Base-by-base conservation (phyloP, 176 grass and related monocot species). In the Avena sativa region DNA sequence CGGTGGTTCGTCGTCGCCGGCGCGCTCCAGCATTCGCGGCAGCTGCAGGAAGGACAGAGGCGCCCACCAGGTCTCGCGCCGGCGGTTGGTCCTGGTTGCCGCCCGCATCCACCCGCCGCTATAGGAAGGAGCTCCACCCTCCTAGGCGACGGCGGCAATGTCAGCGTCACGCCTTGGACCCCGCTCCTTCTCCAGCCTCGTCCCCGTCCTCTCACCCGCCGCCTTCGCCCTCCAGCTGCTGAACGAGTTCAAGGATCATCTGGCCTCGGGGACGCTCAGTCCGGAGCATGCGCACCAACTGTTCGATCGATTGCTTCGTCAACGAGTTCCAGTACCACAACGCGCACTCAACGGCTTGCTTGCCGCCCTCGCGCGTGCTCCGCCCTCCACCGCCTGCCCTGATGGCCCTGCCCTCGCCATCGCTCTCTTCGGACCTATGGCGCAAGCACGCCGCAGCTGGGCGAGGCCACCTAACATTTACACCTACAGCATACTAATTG, bases 401-500 rank as follows among this genome's bases (percentile, higher is more conserved):
- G 2, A 72, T 72, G 70, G 20, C 70, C 40, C 70, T 72, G 70
- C 70, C 20, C 70, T 72, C 40, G 70, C 40, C 70, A 72, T 72
- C 10, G 70, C 43, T 13, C 70, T 72, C 70, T 72, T 13, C 40
- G 21, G 19, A 11, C 11, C 8, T 20, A 46, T 72, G 69, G 17
- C 19, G 4, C 9, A 0, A 21, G 38, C 69, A 21, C 9, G 69
- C 9, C 20, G 10, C 20, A n/a, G 8, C 1, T 0, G 0, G 40
- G 40, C 23, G 40, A 46, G 1, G 19, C 9, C 40, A 23, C 70
- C 69, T 4, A 3, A 0, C 38, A 11, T 12, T n/a, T 6, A 47
- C 70, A 72, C 40, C 20, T 72, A 72, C 40, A 47, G 0, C 66
- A 40, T 70, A 20, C 32, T 71, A 0, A 71, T 71, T 12, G 69